Evolutionary conservation across 495 filamentous ascomycete species (phyloP), one percentile per base, ranked within the genome.

Genomic region (Penicillium flavigenum): DNA sequence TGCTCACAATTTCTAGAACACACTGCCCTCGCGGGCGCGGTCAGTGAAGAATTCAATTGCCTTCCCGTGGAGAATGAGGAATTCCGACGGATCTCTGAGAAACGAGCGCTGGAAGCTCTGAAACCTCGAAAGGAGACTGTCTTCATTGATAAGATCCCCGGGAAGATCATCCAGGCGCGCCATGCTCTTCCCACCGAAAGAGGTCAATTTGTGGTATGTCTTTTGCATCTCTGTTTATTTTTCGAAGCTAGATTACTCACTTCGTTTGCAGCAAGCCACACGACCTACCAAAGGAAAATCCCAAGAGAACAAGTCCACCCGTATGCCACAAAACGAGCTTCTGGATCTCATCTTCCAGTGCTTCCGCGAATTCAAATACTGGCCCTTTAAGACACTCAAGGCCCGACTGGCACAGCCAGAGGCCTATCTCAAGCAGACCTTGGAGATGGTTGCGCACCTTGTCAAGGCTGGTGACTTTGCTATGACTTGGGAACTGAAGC

Each of bases 361-460:
- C 66, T 98, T 98, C 83, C 81, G 85, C 32, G 72, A 85, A 50
- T 96, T 88, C 78, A 83, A 83, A 51, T 97, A 92, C 72, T 98
- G 93, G 93, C 82, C 88, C 17, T 87, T 98, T 77, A 92, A 88
- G 63, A 82, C 83, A 0, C 82, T 98, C 61, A 88, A 89, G 58
- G 75, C 80, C 20, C 72, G 76, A 59, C 80, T 92, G 32, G 77
- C 83, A 49, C 94, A 98, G 75, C 94, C 94, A 0, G 94, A 98
- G 68, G 86, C 88, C 5, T 98, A 91, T 69, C 84, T 98, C 47
- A 91, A 91, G 58, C 83, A 95, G 70, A 87, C 84, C 1, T 70
- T 98, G 57, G 88, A 91, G 56, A 83, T 90, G 69, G 82, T 98
- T 54, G 95, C 91, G 1, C 81, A 86, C 14, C 73, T 96, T 46